Evolutionary conservation across 225 moss, liverwort and hornwort genomes (phyloP), one percentile per base, ranked within the genome.

Genomic region (Neckera pumila): DNA sequence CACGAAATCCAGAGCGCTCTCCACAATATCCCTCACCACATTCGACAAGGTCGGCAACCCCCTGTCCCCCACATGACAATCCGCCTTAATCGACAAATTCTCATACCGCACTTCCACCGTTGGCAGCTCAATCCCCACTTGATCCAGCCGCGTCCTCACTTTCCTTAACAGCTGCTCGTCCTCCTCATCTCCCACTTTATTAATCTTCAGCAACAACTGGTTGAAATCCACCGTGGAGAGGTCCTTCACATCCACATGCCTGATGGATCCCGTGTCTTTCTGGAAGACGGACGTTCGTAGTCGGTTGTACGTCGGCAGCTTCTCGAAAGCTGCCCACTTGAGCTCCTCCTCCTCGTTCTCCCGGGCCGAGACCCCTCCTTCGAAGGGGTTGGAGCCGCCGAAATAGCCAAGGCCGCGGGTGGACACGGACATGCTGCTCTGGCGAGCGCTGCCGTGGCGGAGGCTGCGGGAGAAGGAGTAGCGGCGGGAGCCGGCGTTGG

Each of bases 21-120:
- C 95, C 53, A 88, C 75, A 59, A 94, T 86, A 47, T 96, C 94
- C 3, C 95, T 92, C 17, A 94, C 91, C 23, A 96, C 95, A 76
- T 96, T 96, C 20, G 84, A 54, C 43, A 96, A 89, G 14, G 90
- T 92, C 9, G 96, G 96, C 58, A 95, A 83, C 14, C 95, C 96
- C 15, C 96, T 80, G 75, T 90, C 62, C 54, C 95, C 96, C 26
- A 93, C 93, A 76, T 95, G 89, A 51, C 94, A 92, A 61, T 96
- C 94, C 25, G 95, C 96, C 38, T 81, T 79, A 53, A 96, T 86
- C 47, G 87, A 64, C 47, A 96, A 85, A 65, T 91, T 63, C 72
- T 95, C 91, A 30, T 95, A 95, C 22, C 95, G 95, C n/a, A 96
- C 95, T 76, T 96, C 96, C 23, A 95, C 95, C 7, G 94, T 95